These are phyloP conservation scores for Rubroboletus satanas DNA, from an alignment of 768 basidiomycete genomes.

Conservation along the genomic window DNA sequence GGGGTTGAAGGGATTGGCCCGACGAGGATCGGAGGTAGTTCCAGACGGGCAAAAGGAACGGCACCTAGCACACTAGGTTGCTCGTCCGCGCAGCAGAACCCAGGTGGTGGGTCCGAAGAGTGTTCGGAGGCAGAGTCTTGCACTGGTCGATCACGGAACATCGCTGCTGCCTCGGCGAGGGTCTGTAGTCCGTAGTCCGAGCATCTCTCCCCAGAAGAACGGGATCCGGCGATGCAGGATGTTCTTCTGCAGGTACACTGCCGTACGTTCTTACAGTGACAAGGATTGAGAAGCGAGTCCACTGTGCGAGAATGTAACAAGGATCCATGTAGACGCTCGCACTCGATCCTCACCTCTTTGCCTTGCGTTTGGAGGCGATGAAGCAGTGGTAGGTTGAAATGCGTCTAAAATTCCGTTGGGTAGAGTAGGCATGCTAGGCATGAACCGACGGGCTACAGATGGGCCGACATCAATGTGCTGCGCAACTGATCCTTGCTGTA, in stretches of 20 bases:
- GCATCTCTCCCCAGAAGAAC: not conserved
- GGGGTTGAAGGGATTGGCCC: conserved; percentile 19
- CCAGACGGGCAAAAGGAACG: conserved; percentile 29
- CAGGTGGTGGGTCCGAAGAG: conserved; percentile 5
- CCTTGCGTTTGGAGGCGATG: conserved; percentile 39
- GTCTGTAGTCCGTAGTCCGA: conserved; percentile 28
- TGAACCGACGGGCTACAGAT: conserved; percentile 59
- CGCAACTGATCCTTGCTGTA: not conserved
- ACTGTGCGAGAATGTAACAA: conserved; percentile 36
- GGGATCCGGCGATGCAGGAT: conserved; percentile 1
- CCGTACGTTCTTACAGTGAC: conserved; percentile 53
- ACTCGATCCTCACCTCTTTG: conserved; percentile 42
- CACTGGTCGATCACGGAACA: conserved; percentile 14
- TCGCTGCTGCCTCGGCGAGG: conserved; percentile 37
- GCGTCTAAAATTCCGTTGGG: conserved; percentile 72
- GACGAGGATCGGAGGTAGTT: conserved; percentile 47
- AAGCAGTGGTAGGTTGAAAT: conserved; percentile 25
- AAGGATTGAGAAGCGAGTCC: conserved; percentile 60
- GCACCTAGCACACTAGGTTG: not conserved
- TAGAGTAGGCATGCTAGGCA: conserved; percentile 66
- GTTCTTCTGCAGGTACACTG: conserved; percentile 47
- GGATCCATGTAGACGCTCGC: not conserved
- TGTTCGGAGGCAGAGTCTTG: conserved; percentile 3
- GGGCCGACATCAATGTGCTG: conserved; percentile 17
- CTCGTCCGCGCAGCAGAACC: conserved; percentile 21